Evolutionary conservation across 2,329 filamentous ascomycete species (phyloP).

Genomic region (Aotearoamyces nothofagi): DNA sequence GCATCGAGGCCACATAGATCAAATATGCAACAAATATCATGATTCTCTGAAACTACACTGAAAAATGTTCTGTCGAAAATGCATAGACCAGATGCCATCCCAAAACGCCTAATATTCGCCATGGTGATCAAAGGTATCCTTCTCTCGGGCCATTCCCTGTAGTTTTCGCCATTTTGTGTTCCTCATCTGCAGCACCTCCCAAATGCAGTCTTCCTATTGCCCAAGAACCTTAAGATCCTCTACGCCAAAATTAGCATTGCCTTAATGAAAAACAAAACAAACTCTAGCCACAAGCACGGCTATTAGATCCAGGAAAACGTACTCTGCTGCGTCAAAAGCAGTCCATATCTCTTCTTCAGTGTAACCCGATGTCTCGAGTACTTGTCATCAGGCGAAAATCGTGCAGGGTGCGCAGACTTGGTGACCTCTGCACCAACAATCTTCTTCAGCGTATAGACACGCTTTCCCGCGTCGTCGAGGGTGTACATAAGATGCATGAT

Average conservation of each 20-base stretch:
- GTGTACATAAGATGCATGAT: slow-evolving; percentile 74
- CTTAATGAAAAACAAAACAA: slow-evolving; percentile 7
- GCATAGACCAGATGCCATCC: too few species aligned
- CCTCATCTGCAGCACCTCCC: too few species aligned
- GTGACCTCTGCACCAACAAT: slow-evolving; percentile 70
- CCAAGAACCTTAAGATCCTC: slow-evolving; percentile 28
- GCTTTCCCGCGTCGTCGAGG: slow-evolving; percentile 66
- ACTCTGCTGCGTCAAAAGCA: slow-evolving; percentile 73
- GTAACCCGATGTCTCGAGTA: slow-evolving; percentile 94
- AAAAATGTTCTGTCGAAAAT: too few species aligned
- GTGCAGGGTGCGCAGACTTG: slow-evolving; percentile 88
- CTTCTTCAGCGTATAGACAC: slow-evolving; percentile 92
- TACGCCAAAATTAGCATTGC: slow-evolving; percentile 14
- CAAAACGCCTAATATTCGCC: too few species aligned
- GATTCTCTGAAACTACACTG: too few species aligned
- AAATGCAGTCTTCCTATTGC: too few species aligned
- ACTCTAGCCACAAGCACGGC: not conserved
- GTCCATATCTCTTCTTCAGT: slow-evolving; percentile 81
- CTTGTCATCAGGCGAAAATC: slow-evolving; percentile 97
- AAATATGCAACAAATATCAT: too few species aligned
- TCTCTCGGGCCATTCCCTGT: too few species aligned
- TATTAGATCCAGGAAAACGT: slow-evolving; percentile 11
- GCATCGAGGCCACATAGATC: too few species aligned
- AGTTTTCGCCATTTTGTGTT: too few species aligned
- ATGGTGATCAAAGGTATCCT: too few species aligned